Base-by-base conservation (phyloP, 805 yeast genomes). In the Yamadazyma scolyti region DNA sequence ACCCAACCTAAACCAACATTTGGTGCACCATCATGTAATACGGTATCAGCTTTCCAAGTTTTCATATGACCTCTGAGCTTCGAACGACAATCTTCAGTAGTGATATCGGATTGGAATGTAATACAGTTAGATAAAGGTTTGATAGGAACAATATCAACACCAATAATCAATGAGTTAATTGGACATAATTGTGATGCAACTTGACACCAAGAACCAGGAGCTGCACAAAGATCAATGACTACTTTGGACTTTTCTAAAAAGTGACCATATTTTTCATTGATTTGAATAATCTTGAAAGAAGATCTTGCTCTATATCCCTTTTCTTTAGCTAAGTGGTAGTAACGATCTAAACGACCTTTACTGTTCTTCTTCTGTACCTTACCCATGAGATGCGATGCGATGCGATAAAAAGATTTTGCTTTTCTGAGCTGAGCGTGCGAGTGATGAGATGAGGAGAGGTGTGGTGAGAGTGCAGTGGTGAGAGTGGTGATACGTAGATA, bases 1-100 rank as follows among this genome's bases (percentile, higher is more conserved):
- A 85, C 93, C 99, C 99, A 93, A n/a, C 96, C 95, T 52, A 93
- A 73, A 81, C 99, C 99, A 48, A 93, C 97, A 53, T 93, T 93
- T 18, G 99, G 99, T 17, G 99, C 99, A 80, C 99, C 99, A 73
- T 93, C 99, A 62, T 93, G 98, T 53, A 93, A 66, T 12, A 93
- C 97, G 0, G 95, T 86, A 54, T 93, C 97, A 1, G 97, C 99
- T 50, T 93, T 93, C 97, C 97, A 93, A 1, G 97, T 89, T 58
- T 93, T 93, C 82, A 93, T 81, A 54, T 90, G 88, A 17, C 97
- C 97, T 54, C 97, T 77, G 41, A 93, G 72, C 58, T 77, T 87
- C 25, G 96, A 86, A 47, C 97, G 75, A 70, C 99, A 93, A 61
- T 90, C 97, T 50, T 93, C 97, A 6, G 98, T 90, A 1, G 99